A percentile compares a stretch with the other conserved stretches of the same genome.
These are phyloP conservation scores for Leishmania lainsoni DNA, from an alignment of 208 protist genomes.

Conservation along the genomic window DNA sequence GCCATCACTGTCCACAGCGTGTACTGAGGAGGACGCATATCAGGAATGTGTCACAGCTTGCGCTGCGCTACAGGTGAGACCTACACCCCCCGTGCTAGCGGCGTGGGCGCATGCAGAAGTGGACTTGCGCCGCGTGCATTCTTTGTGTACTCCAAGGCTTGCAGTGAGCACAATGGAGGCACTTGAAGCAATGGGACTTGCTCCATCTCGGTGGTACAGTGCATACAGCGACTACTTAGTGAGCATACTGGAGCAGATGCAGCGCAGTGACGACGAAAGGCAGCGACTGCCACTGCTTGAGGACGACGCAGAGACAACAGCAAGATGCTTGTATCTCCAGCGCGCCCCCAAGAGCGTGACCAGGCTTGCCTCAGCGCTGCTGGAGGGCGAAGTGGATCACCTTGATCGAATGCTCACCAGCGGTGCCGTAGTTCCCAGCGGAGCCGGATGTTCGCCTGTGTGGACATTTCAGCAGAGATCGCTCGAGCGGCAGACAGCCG, in stretches of 20 bases:
- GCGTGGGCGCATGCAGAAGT: constrained; percentile 13
- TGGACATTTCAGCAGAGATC: constrained; percentile 48
- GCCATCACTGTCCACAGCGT: not conserved
- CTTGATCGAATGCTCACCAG: constrained; percentile 31
- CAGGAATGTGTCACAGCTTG: constrained; percentile 29
- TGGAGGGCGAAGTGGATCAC: constrained; percentile 39
- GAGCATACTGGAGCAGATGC: constrained; percentile 4
- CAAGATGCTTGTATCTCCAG: constrained; percentile 31
- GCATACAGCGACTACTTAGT: constrained; percentile 29
- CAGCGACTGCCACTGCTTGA: constrained; percentile 16
- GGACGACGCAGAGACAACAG: constrained; percentile 35
- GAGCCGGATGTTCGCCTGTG: not conserved
- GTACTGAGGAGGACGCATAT: constrained; percentile 10
- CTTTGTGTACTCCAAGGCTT: constrained; percentile 42
- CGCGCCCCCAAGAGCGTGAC: constrained; percentile 11
- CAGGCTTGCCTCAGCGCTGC: constrained; percentile 27
- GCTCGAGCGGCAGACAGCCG: constrained; percentile 25
- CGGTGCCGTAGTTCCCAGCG: not conserved
- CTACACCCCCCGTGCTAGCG: not conserved
- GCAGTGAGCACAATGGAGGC: constrained; percentile 48
- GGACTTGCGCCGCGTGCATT: constrained; percentile 21
- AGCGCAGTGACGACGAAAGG: not conserved
- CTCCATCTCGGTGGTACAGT: constrained; percentile 17
- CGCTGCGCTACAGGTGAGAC: constrained; percentile 17
- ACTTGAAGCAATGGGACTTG: constrained; percentile 36